phyloP scores from a whole-genome alignment of 257 asterid species.

The Plantago major region DNA sequence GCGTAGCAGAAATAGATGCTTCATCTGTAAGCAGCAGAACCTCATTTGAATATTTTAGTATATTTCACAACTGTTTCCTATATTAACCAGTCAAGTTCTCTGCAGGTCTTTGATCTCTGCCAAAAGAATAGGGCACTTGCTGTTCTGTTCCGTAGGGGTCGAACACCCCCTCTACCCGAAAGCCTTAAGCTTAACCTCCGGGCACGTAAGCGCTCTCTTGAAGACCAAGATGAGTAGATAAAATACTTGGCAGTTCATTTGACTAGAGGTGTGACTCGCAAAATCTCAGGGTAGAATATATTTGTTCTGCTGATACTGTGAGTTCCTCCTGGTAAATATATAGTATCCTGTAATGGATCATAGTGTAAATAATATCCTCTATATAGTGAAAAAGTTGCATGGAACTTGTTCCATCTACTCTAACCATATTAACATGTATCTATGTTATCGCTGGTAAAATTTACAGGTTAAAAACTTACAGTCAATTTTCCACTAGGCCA shows the following conservation, averaged over 20 bases:
- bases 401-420: constrained; percentile 12
- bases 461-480: too few species aligned
- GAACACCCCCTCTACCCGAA: constrained; percentile 79
- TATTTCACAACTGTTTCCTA: not conserved
- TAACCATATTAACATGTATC: too few species aligned
- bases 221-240: constrained; percentile 53
- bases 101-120: constrained; percentile 91
- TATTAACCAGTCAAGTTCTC: not conserved
- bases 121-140: constrained; percentile 75
- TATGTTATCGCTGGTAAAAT: too few species aligned
- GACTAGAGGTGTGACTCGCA: not conserved
- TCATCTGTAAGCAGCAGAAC: constrained; percentile 60
- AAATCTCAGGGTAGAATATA: not conserved
- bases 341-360: constrained; percentile 7
- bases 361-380: constrained; percentile 20
- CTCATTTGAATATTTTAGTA: constrained; percentile 1
- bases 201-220: constrained; percentile 82
- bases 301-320: not conserved
- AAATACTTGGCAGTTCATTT: constrained; percentile 10
- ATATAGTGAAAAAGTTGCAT: constrained; percentile 19
- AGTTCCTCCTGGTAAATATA: not conserved
- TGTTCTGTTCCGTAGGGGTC: constrained; percentile 73
- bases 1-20: constrained; percentile 93
- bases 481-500: too few species aligned
- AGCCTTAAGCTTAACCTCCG: constrained; percentile 74